Evolutionary conservation across 1,139 yeast species (phyloP).

Genomic region (Ogataea hybrid): DNA sequence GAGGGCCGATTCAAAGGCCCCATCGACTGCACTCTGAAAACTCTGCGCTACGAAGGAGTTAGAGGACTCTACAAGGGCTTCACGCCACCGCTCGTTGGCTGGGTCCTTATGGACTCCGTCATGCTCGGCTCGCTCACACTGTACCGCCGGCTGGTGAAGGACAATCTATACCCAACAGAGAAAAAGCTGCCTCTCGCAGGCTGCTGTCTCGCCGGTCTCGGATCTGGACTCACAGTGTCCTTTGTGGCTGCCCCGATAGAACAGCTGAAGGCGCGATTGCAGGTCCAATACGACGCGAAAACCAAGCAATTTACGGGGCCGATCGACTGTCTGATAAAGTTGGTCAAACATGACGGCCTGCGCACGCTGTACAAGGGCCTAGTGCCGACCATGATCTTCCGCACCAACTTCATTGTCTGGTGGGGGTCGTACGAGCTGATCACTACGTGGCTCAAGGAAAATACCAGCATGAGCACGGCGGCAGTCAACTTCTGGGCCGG

Average conservation of each 20-base stretch:
- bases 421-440: constrained; percentile 91
- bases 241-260: constrained; percentile 95
- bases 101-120: constrained; percentile 90
- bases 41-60: constrained; percentile 70
- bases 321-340: constrained; percentile 60
- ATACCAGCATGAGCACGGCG: constrained; percentile 64
- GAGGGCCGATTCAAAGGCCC: constrained; percentile 79
- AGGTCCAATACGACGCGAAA: constrained; percentile 82
- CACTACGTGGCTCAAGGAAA: constrained; percentile 62
- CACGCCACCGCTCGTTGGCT: constrained; percentile 88
- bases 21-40: constrained; percentile 72
- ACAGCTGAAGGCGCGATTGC: constrained; percentile 82
- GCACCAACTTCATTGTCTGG: constrained; percentile 87
- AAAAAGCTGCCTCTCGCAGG: constrained; percentile 68
- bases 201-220: constrained; percentile 69
- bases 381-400: constrained; percentile 80
- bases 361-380: constrained; percentile 76
- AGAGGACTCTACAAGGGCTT: constrained; percentile 83
- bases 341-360: constrained; percentile 59
- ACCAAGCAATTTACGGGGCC: constrained; percentile 76
- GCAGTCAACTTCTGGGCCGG: constrained; percentile 89
- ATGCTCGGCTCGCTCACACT: constrained; percentile 85
- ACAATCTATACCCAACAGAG: constrained; percentile 55
- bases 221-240: constrained; percentile 94
- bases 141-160: constrained; percentile 67